These are phyloP conservation scores for Vigna mungo DNA, from an alignment of 306 rosid species.

Conservation along the genomic window DNA sequence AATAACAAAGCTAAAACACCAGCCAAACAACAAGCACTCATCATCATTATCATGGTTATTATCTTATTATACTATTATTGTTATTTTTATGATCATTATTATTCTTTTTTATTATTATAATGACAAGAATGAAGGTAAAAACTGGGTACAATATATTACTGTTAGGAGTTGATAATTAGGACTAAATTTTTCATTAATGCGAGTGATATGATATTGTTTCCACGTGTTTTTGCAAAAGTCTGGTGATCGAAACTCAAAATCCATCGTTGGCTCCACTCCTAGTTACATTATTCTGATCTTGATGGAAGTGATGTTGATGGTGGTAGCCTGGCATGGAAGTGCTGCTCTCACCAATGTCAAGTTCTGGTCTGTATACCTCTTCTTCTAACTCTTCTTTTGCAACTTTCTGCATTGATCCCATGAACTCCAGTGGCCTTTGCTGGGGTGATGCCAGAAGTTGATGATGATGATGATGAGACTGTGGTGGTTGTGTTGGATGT, in stretches of 20 bases:
- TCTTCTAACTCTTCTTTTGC: constrained; percentile 71
- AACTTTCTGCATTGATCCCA: constrained; percentile 57
- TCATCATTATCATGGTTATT: not conserved
- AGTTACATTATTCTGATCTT: constrained; percentile 51
- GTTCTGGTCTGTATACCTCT: constrained; percentile 63
- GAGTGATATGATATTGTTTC: not conserved
- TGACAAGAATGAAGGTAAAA: not conserved
- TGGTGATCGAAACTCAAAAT: constrained; percentile 43
- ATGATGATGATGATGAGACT: constrained; percentile 40
- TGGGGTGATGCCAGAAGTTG: constrained; percentile 28
- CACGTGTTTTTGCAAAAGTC: constrained; percentile 24
- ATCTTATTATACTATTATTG: not conserved
- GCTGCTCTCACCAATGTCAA: constrained; percentile 69
- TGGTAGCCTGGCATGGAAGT: constrained; percentile 58
- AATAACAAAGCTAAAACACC: not conserved
- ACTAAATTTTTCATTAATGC: constrained; percentile 13
- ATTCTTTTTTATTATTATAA: not conserved
- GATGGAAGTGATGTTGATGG: constrained; percentile 57
- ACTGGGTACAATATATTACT: constrained; percentile 23
- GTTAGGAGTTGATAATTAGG: constrained; percentile 43
- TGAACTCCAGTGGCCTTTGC: constrained; percentile 59
- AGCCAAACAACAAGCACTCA: too few relatives aligned
- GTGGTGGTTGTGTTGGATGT: constrained; percentile 27
- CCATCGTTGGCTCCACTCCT: constrained; percentile 50
- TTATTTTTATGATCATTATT: not conserved